Evolutionary conservation across 805 yeast species (phyloP), one percentile per base, ranked within the genome.

Genomic region (Saturnispora mendoncae): DNA sequence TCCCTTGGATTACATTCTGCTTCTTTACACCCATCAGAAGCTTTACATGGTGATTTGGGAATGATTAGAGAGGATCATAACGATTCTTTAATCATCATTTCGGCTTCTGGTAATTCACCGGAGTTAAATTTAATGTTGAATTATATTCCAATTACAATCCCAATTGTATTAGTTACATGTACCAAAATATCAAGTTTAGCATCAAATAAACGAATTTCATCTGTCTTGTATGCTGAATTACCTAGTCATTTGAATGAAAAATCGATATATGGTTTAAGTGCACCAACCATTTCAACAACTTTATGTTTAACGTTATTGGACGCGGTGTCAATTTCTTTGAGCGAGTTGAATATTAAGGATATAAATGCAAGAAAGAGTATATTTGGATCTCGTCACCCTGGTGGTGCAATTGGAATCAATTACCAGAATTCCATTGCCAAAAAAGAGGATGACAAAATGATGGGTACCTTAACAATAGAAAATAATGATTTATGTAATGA

Each of bases 1-100:
- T 84, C 95, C 0, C 66, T 87, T 44, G 78, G 87, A 24, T 70
- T 86, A 39, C 78, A 75, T 39, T 68, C 94, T 0, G 72, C 76
- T 0, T 51, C 72, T 1, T 62, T 86, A 41, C 95, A 86, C 55
- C 95, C 96, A 0, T 65, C 84, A 4, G 96, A 86, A 46, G 95
- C 95, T 0, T 64, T 87, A 15, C 96, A 86, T 57, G 96, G 96
- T 5, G 96, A 86, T 57, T 68, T 86, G 51, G 96, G 96, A 2
- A 61, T 79, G 29, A 61, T 87, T 7, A 61, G 73, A 38, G 74
- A 71, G 20, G 69, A 69, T 14, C 63, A 69, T 19, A 69, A 70
- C 44, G 84, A 81, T 48, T 64, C 74, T 25, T 46, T 86, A 39
- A 58, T 87, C 2, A 64, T 84, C 52, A 74, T 86, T 28, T 76